Evolutionary conservation across 2,329 filamentous ascomycete species (phyloP).

Genomic region (Nemania sp.): DNA sequence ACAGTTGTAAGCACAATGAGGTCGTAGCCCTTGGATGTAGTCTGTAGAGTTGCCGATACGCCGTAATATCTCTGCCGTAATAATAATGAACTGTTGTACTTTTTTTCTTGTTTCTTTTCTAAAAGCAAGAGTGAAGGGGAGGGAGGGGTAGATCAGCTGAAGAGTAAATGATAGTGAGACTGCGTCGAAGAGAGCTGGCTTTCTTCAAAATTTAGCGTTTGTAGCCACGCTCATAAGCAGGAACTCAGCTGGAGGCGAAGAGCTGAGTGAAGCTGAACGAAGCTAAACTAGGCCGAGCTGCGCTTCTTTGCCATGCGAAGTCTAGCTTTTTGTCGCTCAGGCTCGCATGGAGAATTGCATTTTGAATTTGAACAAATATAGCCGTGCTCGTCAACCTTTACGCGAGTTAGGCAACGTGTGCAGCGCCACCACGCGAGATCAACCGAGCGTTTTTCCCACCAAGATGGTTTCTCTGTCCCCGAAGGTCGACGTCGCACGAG

Average conservation of each 20-base stretch:
- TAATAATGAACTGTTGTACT: not conserved
- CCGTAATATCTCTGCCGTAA: not conserved
- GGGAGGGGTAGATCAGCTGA: too few relatives aligned
- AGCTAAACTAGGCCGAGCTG: not conserved
- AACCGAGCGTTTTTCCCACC: slow-evolving; percentile 47
- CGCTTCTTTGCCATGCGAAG: not conserved
- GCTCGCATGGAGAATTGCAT: slow-evolving; percentile 53
- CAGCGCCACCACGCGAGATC: slow-evolving; percentile 57
- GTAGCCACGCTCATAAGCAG: not conserved
- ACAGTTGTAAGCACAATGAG: not conserved
- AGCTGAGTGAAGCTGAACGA: not conserved
- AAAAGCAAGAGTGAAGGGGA: too few relatives aligned
- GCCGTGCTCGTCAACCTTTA: slow-evolving; percentile 45
- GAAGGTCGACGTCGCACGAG: slow-evolving; percentile 30
- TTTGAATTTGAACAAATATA: slow-evolving; percentile 49
- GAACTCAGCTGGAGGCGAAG: not conserved
- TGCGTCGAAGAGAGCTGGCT: not conserved
- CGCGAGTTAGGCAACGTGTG: slow-evolving; percentile 53
- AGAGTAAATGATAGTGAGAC: too few relatives aligned
- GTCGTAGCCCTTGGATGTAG: not conserved
- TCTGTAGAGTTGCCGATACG: slow-evolving; percentile 2
- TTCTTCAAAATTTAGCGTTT: not conserved
- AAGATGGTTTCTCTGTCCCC: slow-evolving; percentile 37
- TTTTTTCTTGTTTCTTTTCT: not conserved
- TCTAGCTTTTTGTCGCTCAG: slow-evolving; percentile 39